Evolutionary conservation across 78 protist genomes (phyloP).

Genomic region (Dictyostelium citrinum): DNA sequence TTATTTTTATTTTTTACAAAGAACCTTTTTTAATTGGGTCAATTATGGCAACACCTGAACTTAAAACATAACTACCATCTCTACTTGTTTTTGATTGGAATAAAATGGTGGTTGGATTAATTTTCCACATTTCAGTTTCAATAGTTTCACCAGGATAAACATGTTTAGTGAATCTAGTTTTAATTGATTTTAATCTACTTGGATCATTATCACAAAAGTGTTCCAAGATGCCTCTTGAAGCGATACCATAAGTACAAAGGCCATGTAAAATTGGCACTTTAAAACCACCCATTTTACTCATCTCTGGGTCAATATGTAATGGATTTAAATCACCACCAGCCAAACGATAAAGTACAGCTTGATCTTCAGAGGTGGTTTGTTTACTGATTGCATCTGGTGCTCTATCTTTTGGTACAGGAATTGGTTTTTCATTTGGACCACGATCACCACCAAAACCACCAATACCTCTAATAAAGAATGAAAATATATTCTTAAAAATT

Average conservation of each 20-base stretch:
- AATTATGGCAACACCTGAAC: constrained; percentile 33
- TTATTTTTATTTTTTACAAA: not conserved
- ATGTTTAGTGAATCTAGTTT: constrained; percentile 32
- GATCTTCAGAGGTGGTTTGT: constrained; percentile 36
- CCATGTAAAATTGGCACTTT: constrained; percentile 74
- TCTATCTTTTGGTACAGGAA: not conserved
- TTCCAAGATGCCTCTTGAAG: constrained; percentile 31
- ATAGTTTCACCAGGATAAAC: constrained; percentile 77
- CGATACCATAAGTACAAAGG: constrained; percentile 62
- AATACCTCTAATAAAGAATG: constrained; percentile 67
- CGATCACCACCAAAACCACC: constrained; percentile 62
- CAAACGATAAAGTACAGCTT: constrained; percentile 48
- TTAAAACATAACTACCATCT: constrained; percentile 17
- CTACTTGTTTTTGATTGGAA: constrained; percentile 39
- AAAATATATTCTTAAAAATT: constrained; percentile 36
- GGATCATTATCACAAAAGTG: constrained; percentile 72
- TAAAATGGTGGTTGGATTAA: not conserved
- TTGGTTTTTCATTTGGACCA: constrained; percentile 21
- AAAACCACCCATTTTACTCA: constrained; percentile 50
- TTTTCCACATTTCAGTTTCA: constrained; percentile 51
- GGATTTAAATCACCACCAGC: constrained; percentile 75
- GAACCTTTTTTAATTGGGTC: not conserved
- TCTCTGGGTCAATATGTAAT: constrained; percentile 62
- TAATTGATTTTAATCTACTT: constrained; percentile 14
- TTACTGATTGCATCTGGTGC: constrained; percentile 16